These are phyloP conservation scores for Carpinus fangiana DNA, from an alignment of 306 rosid species.

Conservation along the genomic window DNA sequence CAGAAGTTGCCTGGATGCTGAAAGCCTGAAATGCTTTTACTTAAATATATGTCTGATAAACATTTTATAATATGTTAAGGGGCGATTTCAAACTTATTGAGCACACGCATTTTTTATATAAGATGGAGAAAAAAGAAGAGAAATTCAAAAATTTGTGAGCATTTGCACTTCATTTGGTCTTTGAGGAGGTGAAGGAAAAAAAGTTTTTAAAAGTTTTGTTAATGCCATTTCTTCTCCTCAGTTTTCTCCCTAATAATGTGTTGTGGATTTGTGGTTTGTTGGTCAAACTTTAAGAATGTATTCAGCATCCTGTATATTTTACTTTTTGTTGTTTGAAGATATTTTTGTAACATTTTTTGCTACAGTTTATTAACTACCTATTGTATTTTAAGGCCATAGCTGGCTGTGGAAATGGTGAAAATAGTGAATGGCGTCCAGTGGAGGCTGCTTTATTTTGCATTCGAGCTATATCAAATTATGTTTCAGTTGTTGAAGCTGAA, in stretches of 20 bases:
- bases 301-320: slow-evolving; percentile 10
- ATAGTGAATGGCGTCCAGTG: slow-evolving; percentile 84
- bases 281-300: slow-evolving; percentile 3
- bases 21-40: neutral
- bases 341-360: slow-evolving; percentile 5
- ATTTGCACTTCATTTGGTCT: neutral
- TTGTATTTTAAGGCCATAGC: slow-evolving; percentile 67
- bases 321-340: slow-evolving; percentile 17
- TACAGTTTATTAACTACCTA: slow-evolving; percentile 7
- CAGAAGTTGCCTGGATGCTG: neutral
- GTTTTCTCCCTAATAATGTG: neutral
- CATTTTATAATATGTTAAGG: neutral
- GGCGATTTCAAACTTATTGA: neutral
- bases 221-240: neutral
- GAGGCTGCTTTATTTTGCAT: slow-evolving; percentile 98
- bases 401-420: slow-evolving; percentile 63
- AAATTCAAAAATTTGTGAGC: neutral
- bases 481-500: slow-evolving; percentile 83
- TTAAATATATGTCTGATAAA: neutral
- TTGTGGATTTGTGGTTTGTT: neutral
- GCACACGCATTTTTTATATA: neutral
- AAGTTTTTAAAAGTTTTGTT: neutral
- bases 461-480: slow-evolving; percentile 85
- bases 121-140: neutral
- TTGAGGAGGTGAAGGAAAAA: neutral